phyloP scores from a whole-genome alignment of 495 filamentous ascomycete genomes.

The Hypoxylon lienhwacheense region DNA sequence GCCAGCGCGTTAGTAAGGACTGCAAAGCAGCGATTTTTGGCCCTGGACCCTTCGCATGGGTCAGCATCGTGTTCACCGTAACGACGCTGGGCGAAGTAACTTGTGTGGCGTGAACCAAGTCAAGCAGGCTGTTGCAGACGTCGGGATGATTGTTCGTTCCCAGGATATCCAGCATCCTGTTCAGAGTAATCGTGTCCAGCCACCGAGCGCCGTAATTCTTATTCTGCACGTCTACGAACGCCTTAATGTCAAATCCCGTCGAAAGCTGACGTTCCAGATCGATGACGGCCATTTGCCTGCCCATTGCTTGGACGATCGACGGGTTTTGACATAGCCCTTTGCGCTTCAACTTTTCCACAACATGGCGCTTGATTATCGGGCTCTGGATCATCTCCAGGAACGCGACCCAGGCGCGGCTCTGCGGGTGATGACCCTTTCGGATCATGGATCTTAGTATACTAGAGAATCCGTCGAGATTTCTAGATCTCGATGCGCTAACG shows the following conservation, averaged over 20 bases:
- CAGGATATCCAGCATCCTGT: constrained; percentile 40
- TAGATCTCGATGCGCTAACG: constrained; percentile 33
- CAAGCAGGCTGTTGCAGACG: constrained; percentile 31
- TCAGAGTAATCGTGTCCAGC: constrained; percentile 38
- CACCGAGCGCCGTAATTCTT: constrained; percentile 44
- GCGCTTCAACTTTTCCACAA: constrained; percentile 38
- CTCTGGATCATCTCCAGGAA: constrained; percentile 46
- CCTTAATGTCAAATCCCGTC: constrained; percentile 12
- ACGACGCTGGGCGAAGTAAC: constrained; percentile 20
- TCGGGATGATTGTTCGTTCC: constrained; percentile 33
- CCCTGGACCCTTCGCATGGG: constrained; percentile 35
- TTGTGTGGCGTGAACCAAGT: constrained; percentile 21
- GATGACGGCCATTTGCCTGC: constrained; percentile 38
- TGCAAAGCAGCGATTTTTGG: constrained; percentile 24
- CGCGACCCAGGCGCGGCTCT: constrained; percentile 44
- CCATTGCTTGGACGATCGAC: constrained; percentile 24
- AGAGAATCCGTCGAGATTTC: constrained; percentile 41
- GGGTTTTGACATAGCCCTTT: constrained; percentile 35
- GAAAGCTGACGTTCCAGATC: constrained; percentile 40
- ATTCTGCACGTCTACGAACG: constrained; percentile 38
- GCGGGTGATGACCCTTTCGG: constrained; percentile 30
- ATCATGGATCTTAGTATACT: constrained; percentile 39
- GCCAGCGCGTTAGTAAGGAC: constrained; percentile 12
- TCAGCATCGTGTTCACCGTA: constrained; percentile 44
- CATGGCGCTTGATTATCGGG: constrained; percentile 41